Conservation (phyloP, 805 yeast species). For the Pichia heedii region DNA sequence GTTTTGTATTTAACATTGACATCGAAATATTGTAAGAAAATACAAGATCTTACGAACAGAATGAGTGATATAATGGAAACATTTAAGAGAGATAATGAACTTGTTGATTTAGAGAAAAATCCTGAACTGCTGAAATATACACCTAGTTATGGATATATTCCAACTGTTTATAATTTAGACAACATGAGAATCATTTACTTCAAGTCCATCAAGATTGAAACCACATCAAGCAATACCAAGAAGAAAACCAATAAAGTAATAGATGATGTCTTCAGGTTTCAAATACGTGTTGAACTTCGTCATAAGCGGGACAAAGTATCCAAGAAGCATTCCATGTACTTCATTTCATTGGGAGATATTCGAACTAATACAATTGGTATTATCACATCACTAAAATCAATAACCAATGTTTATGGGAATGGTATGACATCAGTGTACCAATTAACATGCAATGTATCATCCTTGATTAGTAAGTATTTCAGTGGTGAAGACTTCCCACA, state of each 20-base stretch:
- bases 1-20: slow-evolving; percentile 24
- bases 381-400: neutral
- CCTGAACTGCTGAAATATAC: neutral
- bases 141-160: slow-evolving; percentile 5
- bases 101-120: slow-evolving; percentile 7
- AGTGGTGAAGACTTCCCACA: slow-evolving; percentile 13
- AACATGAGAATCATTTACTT: slow-evolving; percentile 20
- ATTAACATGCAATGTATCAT: slow-evolving; percentile 5
- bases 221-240: slow-evolving; percentile 7
- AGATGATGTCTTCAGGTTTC: slow-evolving; percentile 14
- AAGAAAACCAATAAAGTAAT: slow-evolving; percentile 16
- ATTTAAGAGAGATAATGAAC: slow-evolving; percentile 13
- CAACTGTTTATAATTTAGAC: slow-evolving; percentile 10
- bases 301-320: slow-evolving; percentile 16
- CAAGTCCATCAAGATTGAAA: slow-evolving; percentile 8
- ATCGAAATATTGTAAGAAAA: slow-evolving; percentile 20
- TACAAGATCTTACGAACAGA: slow-evolving; percentile 11
- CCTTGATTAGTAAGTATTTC: slow-evolving; percentile 11
- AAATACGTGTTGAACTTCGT: slow-evolving; percentile 17
- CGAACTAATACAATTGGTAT: neutral
- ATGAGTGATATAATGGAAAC: slow-evolving; percentile 4
- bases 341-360: slow-evolving; percentile 17
- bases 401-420: neutral
- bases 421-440: slow-evolving; percentile 11
- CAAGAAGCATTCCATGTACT: slow-evolving; percentile 15